These are phyloP conservation scores for Sporothrix inflata DNA, from an alignment of 2,329 filamentous ascomycete species.

Conservation along the genomic window DNA sequence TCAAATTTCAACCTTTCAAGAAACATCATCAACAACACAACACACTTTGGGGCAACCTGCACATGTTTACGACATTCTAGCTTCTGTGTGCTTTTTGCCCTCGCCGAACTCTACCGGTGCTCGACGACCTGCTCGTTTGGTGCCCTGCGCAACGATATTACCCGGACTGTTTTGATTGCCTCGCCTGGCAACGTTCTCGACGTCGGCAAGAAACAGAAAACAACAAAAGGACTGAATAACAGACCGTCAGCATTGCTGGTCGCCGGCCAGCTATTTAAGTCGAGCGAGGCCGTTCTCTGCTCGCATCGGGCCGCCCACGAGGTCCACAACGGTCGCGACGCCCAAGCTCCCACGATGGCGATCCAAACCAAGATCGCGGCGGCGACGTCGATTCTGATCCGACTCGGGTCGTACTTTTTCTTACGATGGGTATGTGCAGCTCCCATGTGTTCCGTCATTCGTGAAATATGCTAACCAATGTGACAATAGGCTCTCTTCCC, in stretches of 20 bases:
- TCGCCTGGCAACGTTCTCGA: constrained; percentile 5
- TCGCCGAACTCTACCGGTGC: neutral
- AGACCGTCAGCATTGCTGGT: neutral
- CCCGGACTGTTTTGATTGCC: constrained; percentile 3
- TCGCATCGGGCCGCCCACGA: neutral
- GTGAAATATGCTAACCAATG: neutral
- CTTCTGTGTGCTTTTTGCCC: neutral
- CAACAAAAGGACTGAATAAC: neutral
- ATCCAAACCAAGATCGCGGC: constrained; percentile 42
- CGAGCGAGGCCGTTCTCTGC: neutral
- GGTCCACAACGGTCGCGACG: neutral
- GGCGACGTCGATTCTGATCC: constrained; percentile 55
- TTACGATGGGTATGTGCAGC: constrained; percentile 61
- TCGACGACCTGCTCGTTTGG: neutral
- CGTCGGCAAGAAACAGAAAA: neutral
- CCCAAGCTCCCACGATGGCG: constrained; percentile 37
- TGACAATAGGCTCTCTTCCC: constrained; percentile 42
- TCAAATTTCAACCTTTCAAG: neutral
- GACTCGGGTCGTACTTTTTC: constrained; percentile 59
- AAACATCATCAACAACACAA: neutral
- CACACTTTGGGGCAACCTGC: neutral
- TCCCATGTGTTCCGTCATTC: neutral
- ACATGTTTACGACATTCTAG: neutral
- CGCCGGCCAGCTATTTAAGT: neutral
- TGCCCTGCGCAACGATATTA: constrained; percentile 10